Percentiles rank a stretch among this genome's conserved stretches.
Conservation (phyloP, 164 flowering plant genomes). For the Euptelea pleiosperma region DNA sequence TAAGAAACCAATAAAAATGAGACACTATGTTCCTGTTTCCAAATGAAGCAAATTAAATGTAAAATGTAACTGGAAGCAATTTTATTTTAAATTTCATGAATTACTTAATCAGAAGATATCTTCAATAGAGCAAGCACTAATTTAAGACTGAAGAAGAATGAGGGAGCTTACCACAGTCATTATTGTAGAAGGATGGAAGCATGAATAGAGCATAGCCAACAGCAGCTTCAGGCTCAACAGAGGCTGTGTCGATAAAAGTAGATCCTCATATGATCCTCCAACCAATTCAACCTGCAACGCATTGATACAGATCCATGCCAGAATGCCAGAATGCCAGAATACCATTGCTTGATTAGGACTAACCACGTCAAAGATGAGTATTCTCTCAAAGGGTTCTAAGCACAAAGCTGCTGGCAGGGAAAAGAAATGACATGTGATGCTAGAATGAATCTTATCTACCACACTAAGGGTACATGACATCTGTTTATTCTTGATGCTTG, state of each 20-base stretch:
- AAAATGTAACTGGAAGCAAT: neutral
- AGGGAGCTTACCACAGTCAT: conserved; percentile 51
- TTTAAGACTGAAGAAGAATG: neutral
- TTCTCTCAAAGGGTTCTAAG: conserved; percentile 1
- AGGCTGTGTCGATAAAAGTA: conserved; percentile 64
- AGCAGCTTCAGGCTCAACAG: conserved; percentile 64
- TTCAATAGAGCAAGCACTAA: neutral
- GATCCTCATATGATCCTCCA: conserved; percentile 72
- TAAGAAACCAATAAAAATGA: no score
- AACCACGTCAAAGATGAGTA: conserved; percentile 42
- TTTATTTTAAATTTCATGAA: neutral
- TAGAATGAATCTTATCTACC: conserved; percentile 2
- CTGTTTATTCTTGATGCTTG: conserved; percentile 35
- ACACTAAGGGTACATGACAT: conserved; percentile 66
- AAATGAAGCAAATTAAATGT: no score
- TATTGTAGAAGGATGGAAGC: conserved; percentile 64
- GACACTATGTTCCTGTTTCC: no score
- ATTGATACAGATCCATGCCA: conserved; percentile 86
- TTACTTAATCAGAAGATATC: neutral
- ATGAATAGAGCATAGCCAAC: conserved; percentile 63
- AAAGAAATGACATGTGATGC: neutral
- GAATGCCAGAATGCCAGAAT: conserved; percentile 46
- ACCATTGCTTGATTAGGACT: conserved; percentile 87
- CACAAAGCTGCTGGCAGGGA: neutral
- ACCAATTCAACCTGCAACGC: conserved; percentile 84